Percentiles rank a stretch among this genome's conserved stretches.
phyloP scores from a whole-genome alignment of 2,329 filamentous ascomycete species.

The Aspergillus sclerotialis region DNA sequence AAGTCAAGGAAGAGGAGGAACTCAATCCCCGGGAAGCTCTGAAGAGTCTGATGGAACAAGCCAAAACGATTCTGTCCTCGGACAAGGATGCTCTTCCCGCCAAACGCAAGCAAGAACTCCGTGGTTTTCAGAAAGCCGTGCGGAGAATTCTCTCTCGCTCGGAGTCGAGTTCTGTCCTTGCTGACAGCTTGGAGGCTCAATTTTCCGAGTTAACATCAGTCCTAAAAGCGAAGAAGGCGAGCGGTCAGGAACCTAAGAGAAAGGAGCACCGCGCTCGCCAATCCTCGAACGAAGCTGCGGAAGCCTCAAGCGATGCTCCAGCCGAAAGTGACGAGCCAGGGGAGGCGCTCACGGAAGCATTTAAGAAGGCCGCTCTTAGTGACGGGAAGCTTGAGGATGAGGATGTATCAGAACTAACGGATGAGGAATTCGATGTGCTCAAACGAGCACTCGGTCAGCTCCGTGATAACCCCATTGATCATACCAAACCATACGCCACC shows the following conservation, averaged over 20 bases:
- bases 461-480: slow-evolving; percentile 69
- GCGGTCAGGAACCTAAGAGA: slow-evolving; percentile 10
- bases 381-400: slow-evolving; percentile 21
- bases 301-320: slow-evolving; percentile 8
- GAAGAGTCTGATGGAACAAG: slow-evolving; percentile 48
- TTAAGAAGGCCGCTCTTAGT: slow-evolving; percentile 18
- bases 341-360: slow-evolving; percentile 26
- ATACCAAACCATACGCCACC: slow-evolving; percentile 75
- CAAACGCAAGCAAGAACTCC: slow-evolving; percentile 68
- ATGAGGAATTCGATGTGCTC: slow-evolving; percentile 41
- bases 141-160: slow-evolving; percentile 56
- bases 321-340: slow-evolving; percentile 13
- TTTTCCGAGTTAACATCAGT: slow-evolving; percentile 46
- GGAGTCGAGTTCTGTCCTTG: slow-evolving; percentile 35
- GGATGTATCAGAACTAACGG: slow-evolving; percentile 42
- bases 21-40: slow-evolving; percentile 43
- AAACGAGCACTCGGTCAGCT: slow-evolving; percentile 56
- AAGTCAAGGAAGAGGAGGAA: slow-evolving; percentile 29
- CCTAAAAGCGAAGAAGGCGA: slow-evolving; percentile 35
- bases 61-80: slow-evolving; percentile 53
- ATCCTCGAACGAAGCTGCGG: slow-evolving; percentile 7
- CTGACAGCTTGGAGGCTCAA: slow-evolving; percentile 47
- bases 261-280: not conserved
- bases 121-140: slow-evolving; percentile 61
- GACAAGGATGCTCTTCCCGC: slow-evolving; percentile 51